phyloP scores from a whole-genome alignment of 2,329 filamentous ascomycete species.

The Plenodomus lindquistii region DNA sequence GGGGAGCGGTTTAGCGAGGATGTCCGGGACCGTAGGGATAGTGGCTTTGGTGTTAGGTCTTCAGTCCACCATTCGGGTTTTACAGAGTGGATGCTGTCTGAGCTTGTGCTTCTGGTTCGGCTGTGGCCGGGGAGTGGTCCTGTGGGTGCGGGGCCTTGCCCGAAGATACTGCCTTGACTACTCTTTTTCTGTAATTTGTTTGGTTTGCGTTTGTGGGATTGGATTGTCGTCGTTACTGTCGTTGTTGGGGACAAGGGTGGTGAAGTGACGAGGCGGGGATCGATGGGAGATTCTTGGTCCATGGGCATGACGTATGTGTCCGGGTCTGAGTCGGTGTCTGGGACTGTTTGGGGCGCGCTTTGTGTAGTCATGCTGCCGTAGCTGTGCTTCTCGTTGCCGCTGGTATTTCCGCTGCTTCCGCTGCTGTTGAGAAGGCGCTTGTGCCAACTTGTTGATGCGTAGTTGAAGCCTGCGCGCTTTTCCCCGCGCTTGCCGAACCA shows the following conservation, averaged over 20 bases:
- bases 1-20: slow-evolving; percentile 4
- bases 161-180: slow-evolving; percentile 5
- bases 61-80: slow-evolving; percentile 9
- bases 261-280: slow-evolving; percentile 4
- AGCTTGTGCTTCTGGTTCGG: slow-evolving; percentile 4
- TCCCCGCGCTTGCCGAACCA: slow-evolving; percentile 62
- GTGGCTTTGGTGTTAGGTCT: slow-evolving; percentile 2
- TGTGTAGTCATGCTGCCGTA: slow-evolving; percentile 2
- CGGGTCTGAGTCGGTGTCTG: slow-evolving; percentile 4
- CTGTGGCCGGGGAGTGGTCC: slow-evolving; percentile 2
- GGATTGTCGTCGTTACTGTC: slow-evolving; percentile 11
- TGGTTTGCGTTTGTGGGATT: not conserved
- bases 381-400: slow-evolving; percentile 11
- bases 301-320: not conserved
- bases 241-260: slow-evolving; percentile 6
- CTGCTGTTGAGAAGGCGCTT: slow-evolving; percentile 18
- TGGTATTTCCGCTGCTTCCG: slow-evolving; percentile 17
- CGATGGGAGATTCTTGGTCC: slow-evolving; percentile 12
- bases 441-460: slow-evolving; percentile 42
- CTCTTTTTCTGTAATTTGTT: slow-evolving; percentile 10
- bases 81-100: slow-evolving; percentile 1
- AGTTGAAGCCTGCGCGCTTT: slow-evolving; percentile 52
- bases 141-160: not conserved
- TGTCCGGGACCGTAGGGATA: not conserved
- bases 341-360: not conserved